phyloP scores from a whole-genome alignment of 164 flowering plant species.

The Tinospora cordifolia region DNA sequence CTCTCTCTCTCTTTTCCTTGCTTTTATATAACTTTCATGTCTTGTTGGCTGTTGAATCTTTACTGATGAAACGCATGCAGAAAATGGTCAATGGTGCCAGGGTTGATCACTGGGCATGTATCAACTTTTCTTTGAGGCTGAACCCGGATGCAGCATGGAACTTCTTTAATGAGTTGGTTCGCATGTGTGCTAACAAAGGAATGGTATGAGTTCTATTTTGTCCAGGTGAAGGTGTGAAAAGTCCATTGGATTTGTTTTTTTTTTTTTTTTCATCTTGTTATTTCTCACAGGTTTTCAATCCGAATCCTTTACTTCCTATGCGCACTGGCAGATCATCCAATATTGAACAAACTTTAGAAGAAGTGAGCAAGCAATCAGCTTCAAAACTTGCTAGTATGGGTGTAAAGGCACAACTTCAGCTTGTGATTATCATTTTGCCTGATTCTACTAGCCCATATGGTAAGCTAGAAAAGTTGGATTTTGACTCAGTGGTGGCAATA shows the following conservation, averaged over 20 bases:
- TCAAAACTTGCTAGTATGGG: constrained; percentile 4
- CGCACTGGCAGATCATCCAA: constrained; percentile 16
- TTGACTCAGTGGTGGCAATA: not conserved
- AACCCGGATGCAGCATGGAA: constrained; percentile 1
- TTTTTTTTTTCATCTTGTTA: not conserved
- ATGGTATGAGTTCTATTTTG: constrained; percentile 42
- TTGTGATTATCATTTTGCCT: constrained; percentile 70
- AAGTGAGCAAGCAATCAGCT: constrained; percentile 24
- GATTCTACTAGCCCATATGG: constrained; percentile 67
- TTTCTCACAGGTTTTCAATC: constrained; percentile 33
- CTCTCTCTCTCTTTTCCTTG: too few species aligned
- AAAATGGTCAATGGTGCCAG: constrained; percentile 71
- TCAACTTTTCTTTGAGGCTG: constrained; percentile 43
- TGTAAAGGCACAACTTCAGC: constrained; percentile 33
- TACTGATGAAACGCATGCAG: constrained; percentile 24
- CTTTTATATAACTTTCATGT: not conserved
- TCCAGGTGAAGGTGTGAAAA: too few species aligned
- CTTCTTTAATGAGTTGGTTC: constrained; percentile 39
- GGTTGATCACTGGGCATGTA: constrained; percentile 50
- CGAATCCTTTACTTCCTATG: constrained; percentile 39
- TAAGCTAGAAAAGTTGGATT: not conserved
- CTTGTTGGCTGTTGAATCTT: not conserved
- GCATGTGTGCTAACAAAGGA: constrained; percentile 63
- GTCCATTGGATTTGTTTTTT: not conserved
- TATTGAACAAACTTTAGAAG: constrained; percentile 41